Evolutionary conservation across 208 protist species (phyloP).

Genomic region (Trypanosoma grayi): DNA sequence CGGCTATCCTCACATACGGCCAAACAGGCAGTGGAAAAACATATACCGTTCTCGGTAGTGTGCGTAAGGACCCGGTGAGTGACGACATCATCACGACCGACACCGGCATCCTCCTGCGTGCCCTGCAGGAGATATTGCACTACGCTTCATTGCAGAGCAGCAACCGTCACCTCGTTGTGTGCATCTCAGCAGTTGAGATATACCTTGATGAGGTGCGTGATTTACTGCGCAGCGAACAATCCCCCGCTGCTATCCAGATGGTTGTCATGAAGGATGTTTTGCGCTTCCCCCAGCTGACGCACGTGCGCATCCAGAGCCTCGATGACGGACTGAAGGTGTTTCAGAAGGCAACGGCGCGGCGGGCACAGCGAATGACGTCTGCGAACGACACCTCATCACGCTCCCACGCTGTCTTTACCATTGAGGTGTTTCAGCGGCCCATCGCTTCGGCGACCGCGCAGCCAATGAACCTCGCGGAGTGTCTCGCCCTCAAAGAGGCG

Average conservation of each 20-base stretch:
- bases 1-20: conserved; percentile 84
- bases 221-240: conserved; percentile 58
- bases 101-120: conserved; percentile 88
- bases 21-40: conserved; percentile 93
- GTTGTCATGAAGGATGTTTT: conserved; percentile 69
- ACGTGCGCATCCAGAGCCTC: conserved; percentile 63
- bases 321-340: conserved; percentile 70
- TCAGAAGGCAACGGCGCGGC: conserved; percentile 65
- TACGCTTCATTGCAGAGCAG: conserved; percentile 44
- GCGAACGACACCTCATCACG: conserved; percentile 87
- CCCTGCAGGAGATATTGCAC: conserved; percentile 81
- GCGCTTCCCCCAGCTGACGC: conserved; percentile 59
- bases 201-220: conserved; percentile 89
- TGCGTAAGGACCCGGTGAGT: conserved; percentile 58
- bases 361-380: conserved; percentile 69
- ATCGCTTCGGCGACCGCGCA: conserved; percentile 36
- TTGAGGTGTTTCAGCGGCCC: conserved; percentile 80
- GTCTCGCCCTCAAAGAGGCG: conserved; percentile 47
- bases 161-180: conserved; percentile 73
- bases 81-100: conserved; percentile 74
- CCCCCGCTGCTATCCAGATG: conserved; percentile 28
- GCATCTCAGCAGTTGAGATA: conserved; percentile 84
- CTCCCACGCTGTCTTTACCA: conserved; percentile 90
- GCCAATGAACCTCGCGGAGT: conserved; percentile 41
- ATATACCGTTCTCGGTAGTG: conserved; percentile 77